A percentile compares a stretch with the other conserved stretches of the same genome.
Evolutionary conservation across 2,329 filamentous ascomycete genomes (phyloP).

Genomic region (Talaromyces sp.): DNA sequence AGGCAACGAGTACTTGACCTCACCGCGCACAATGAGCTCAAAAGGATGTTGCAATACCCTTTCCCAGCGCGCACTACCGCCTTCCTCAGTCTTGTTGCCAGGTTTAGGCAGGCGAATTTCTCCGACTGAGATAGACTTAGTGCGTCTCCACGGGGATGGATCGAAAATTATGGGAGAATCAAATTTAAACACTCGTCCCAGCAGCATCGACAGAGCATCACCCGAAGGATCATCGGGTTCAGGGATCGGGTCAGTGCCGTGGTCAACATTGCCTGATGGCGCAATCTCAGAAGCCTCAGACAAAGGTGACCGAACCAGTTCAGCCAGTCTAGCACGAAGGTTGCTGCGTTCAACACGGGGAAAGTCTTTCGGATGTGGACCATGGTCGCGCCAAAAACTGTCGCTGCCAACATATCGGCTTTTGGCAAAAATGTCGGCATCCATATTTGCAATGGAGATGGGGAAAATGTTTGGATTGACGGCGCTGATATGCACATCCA

Average conservation of each 20-base stretch:
- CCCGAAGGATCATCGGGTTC: conserved; percentile 50
- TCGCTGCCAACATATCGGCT: conserved; percentile 76
- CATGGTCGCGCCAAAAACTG: conserved; percentile 34
- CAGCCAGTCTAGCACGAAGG: conserved; percentile 27
- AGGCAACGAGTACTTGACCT: conserved; percentile 73
- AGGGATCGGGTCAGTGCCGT: conserved; percentile 58
- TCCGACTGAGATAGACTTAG: conserved; percentile 67
- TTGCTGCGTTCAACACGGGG: conserved; percentile 29
- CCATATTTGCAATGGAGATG: conserved; percentile 77
- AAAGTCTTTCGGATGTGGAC: conserved; percentile 21
- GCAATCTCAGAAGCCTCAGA: conserved; percentile 8
- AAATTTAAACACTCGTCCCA: conserved; percentile 83
- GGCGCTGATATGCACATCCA: conserved; percentile 82
- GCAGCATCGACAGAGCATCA: conserved; percentile 74
- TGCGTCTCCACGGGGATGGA: conserved; percentile 76
- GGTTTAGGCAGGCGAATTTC: conserved; percentile 77
- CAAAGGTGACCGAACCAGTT: conserved; percentile 21
- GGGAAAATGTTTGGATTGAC: conserved; percentile 91
- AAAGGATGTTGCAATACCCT: conserved; percentile 86
- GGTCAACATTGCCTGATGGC: conserved; percentile 40
- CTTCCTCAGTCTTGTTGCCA: conserved; percentile 78
- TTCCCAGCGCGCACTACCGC: conserved; percentile 84
- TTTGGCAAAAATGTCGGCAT: conserved; percentile 91
- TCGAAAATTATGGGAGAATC: conserved; percentile 87
- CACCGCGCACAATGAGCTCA: conserved; percentile 84